These are phyloP conservation scores for Globomyces pollinis-pini DNA, from an alignment of 192 early-diverging fungal species.

Conservation along the genomic window DNA sequence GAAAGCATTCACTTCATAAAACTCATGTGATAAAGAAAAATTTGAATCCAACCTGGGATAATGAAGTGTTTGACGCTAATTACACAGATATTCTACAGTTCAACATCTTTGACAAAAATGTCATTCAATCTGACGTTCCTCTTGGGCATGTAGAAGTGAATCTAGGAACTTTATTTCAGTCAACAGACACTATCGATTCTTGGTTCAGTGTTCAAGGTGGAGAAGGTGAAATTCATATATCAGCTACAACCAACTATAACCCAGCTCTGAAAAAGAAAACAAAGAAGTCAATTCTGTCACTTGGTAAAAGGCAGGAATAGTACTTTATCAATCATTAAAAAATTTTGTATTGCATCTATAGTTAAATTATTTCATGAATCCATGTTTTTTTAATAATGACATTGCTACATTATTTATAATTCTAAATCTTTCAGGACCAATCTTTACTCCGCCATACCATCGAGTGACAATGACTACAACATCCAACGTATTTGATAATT, in stretches of 20 bases:
- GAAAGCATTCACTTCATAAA: conserved; percentile 51
- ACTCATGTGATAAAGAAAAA: conserved; percentile 66
- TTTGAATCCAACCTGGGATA: conserved; percentile 53
- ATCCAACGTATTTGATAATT: conserved; percentile 61
- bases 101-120: conserved; percentile 64
- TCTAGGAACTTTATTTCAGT: conserved; percentile 32
- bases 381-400: conserved; percentile 57
- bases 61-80: conserved; percentile 17
- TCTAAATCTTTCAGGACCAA: conserved; percentile 84
- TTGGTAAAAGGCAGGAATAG: no score
- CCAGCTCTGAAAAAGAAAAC: no score
- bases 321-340: no score
- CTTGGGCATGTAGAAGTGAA: conserved; percentile 55
- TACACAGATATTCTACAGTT: conserved; percentile 36
- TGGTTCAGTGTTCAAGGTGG: conserved; percentile 5
- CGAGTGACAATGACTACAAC: conserved; percentile 73
- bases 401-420: conserved; percentile 82
- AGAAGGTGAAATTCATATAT: no score
- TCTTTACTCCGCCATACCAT: conserved; percentile 84
- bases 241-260: no score
- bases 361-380: conserved; percentile 34
- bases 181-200: neutral
- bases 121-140: conserved; percentile 49
- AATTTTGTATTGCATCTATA: no score
- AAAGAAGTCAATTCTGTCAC: no score